Evolutionary conservation across 2,329 filamentous ascomycete species (phyloP).

Genomic region (Ophioceras dolichostomum): DNA sequence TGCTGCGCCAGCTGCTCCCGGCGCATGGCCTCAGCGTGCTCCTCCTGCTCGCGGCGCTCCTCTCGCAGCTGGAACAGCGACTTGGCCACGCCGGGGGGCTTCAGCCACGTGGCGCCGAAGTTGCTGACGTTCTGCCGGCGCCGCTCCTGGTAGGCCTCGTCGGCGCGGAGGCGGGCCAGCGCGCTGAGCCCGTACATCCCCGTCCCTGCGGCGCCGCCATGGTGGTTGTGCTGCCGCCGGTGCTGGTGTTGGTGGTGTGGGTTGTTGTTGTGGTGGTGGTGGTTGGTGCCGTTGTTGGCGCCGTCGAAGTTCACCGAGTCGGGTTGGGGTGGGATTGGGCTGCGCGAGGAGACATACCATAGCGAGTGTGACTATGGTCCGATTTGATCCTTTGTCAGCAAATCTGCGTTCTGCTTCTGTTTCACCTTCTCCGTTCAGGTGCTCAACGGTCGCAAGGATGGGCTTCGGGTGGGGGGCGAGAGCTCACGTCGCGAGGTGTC

Average conservation of each 20-base stretch:
- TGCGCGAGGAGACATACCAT: conserved; percentile 58
- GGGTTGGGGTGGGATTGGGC: conserved; percentile 24
- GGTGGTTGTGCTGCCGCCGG: conserved; percentile 10
- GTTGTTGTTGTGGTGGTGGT: too few relatives aligned
- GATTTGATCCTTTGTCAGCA: too few relatives aligned
- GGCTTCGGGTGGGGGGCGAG: too few relatives aligned
- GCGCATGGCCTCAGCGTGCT: conserved; percentile 64
- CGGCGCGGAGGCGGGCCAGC: conserved; percentile 57
- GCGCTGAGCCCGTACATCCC: conserved; percentile 36
- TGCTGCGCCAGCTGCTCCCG: conserved; percentile 62
- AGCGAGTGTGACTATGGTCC: conserved; percentile 52
- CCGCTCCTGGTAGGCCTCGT: conserved; percentile 65
- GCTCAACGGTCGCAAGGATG: too few relatives aligned
- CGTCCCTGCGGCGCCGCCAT: conserved; percentile 10
- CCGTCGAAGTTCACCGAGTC: too few relatives aligned
- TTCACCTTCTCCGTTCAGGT: too few relatives aligned
- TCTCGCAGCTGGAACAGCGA: conserved; percentile 84
- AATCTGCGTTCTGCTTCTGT: too few relatives aligned
- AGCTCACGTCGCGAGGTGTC: conserved; percentile 58
- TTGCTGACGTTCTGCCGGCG: conserved; percentile 74
- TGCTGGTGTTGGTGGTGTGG: conserved; percentile 15
- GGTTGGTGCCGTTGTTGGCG: too few relatives aligned
- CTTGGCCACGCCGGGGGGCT: conserved; percentile 77
- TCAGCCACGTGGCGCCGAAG: conserved; percentile 84
- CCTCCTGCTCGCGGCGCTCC: conserved; percentile 77